These are phyloP conservation scores for Candida sanyaensis DNA, from an alignment of 1,139 yeast species.

Conservation along the genomic window DNA sequence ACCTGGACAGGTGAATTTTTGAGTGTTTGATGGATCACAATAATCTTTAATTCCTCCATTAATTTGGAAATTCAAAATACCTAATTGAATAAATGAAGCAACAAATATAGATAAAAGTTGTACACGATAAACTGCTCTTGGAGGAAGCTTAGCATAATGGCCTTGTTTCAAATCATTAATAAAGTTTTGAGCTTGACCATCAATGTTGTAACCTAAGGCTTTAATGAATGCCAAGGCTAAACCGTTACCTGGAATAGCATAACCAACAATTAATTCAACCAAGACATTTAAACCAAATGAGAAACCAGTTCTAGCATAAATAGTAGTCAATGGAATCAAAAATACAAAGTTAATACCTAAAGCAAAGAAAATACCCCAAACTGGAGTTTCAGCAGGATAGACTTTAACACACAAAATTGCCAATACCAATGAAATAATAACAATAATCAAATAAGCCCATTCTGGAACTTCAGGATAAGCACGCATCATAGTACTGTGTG, in stretches of 20 bases:
- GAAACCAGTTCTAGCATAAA: slow-evolving; percentile 55
- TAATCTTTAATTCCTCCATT: slow-evolving; percentile 42
- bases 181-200: slow-evolving; percentile 58
- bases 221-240: slow-evolving; percentile 58
- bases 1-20: slow-evolving; percentile 52
- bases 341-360: slow-evolving; percentile 55
- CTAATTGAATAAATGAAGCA: slow-evolving; percentile 51
- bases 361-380: slow-evolving; percentile 61
- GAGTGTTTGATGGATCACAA: slow-evolving; percentile 44
- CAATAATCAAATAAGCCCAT: slow-evolving; percentile 53
- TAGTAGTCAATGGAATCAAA: slow-evolving; percentile 49
- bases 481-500: slow-evolving; percentile 58
- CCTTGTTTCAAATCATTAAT: slow-evolving; percentile 57
- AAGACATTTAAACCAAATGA: slow-evolving; percentile 56
- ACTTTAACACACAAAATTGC: slow-evolving; percentile 50
- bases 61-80: slow-evolving; percentile 55
- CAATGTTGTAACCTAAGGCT: slow-evolving; percentile 59
- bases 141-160: slow-evolving; percentile 64
- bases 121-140: slow-evolving; percentile 60
- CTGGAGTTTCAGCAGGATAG: slow-evolving; percentile 52
- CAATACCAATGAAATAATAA: slow-evolving; percentile 49
- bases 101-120: slow-evolving; percentile 49
- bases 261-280: slow-evolving; percentile 62
- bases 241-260: slow-evolving; percentile 64
- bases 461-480: slow-evolving; percentile 64